phyloP scores from a whole-genome alignment of 2,329 filamentous ascomycete species.

The Talaromyces sp. region DNA sequence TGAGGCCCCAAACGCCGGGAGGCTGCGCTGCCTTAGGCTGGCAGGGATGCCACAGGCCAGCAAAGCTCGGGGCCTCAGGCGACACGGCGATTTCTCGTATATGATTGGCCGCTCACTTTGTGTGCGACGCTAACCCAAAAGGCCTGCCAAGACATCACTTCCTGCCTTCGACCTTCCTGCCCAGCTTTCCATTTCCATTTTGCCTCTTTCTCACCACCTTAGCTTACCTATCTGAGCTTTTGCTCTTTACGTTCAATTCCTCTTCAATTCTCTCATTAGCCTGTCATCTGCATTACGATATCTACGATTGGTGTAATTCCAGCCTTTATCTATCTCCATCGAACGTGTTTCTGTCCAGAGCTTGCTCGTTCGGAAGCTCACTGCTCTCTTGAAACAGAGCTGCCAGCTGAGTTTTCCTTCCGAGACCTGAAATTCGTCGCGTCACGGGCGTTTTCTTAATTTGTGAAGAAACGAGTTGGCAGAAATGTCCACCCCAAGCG shows the following conservation, averaged over 20 bases:
- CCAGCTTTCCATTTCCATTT: not conserved
- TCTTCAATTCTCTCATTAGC: not conserved
- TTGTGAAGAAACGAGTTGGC: constrained; percentile 32
- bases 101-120: constrained; percentile 6
- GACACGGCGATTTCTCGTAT: not conserved
- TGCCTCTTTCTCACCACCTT: not conserved
- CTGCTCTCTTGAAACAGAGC: constrained; percentile 22
- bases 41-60: constrained; percentile 1
- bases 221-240: not conserved
- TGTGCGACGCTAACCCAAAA: constrained; percentile 2
- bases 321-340: not conserved
- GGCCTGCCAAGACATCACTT: constrained; percentile 2
- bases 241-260: not conserved
- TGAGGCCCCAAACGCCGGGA: not conserved
- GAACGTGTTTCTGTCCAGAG: not conserved
- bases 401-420: constrained; percentile 18
- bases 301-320: not conserved
- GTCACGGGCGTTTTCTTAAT: constrained; percentile 29
- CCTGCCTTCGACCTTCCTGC: not conserved
- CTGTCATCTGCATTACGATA: not conserved
- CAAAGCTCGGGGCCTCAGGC: not conserved
- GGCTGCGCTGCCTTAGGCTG: not conserved
- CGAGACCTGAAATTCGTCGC: constrained; percentile 15
- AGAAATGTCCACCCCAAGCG: constrained; percentile 48
- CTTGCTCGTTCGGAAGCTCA: constrained; percentile 9